Evolutionary conservation across 768 basidiomycete genomes (phyloP).

Genomic region (Megacollybia marginata): DNA sequence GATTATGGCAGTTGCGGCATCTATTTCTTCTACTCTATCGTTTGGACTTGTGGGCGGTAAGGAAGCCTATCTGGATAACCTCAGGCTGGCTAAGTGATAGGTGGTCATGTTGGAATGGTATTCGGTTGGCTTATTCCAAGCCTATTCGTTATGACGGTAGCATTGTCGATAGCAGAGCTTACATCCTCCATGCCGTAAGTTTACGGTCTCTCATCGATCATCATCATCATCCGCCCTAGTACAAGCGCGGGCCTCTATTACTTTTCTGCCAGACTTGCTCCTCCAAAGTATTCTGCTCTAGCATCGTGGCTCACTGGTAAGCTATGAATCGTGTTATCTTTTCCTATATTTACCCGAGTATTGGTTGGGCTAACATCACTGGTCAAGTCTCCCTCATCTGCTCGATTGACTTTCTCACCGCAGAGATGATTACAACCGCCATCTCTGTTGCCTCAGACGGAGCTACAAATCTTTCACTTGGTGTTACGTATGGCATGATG

Average conservation of each 20-base stretch:
- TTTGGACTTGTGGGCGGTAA: slow-evolving; percentile 59
- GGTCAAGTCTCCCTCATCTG: slow-evolving; percentile 66
- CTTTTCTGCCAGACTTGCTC: slow-evolving; percentile 69
- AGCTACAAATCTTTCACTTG: slow-evolving; percentile 39
- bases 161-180: slow-evolving; percentile 67
- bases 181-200: slow-evolving; percentile 73
- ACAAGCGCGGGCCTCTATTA: slow-evolving; percentile 77
- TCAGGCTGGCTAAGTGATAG: slow-evolving; percentile 21
- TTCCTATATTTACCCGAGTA: slow-evolving; percentile 13
- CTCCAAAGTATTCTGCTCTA: slow-evolving; percentile 49
- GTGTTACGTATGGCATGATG: slow-evolving; percentile 62
- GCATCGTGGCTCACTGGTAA: slow-evolving; percentile 56
- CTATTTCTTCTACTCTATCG: slow-evolving; percentile 56
- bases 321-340: neutral
- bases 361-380: slow-evolving; percentile 68
- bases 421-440: slow-evolving; percentile 72
- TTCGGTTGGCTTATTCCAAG: slow-evolving; percentile 73
- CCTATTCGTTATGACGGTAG: slow-evolving; percentile 59
- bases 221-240: slow-evolving; percentile 25
- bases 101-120: slow-evolving; percentile 72
- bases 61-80: neutral
- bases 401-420: slow-evolving; percentile 71
- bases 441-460: slow-evolving; percentile 56
- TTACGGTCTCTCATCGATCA: neutral
- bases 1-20: slow-evolving; percentile 67